Conservation (phyloP, 257 asterid species). For the Solanum neorickii region DNA sequence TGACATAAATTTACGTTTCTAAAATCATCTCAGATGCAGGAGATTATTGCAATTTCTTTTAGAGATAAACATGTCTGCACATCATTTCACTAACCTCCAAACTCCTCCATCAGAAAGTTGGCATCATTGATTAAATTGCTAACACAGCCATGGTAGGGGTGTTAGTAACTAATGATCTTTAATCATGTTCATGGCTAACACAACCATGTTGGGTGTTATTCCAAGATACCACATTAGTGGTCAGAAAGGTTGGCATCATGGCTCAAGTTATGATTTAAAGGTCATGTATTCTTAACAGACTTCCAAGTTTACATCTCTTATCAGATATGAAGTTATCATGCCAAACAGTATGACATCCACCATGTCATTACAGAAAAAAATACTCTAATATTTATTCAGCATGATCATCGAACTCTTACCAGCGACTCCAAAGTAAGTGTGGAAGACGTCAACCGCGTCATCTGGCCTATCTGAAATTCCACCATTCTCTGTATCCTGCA, state of each 20-base stretch:
- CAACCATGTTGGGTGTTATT: neutral
- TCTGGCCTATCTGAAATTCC: constrained; percentile 94
- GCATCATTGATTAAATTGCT: neutral
- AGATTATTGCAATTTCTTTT: neutral
- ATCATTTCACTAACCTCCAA: neutral
- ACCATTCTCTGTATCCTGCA: constrained; percentile 80
- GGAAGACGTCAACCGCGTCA: constrained; percentile 87
- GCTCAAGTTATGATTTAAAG: neutral
- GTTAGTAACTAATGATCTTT: neutral
- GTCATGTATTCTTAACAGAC: neutral
- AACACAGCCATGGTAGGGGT: neutral
- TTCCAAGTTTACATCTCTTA: neutral
- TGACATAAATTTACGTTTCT: neutral
- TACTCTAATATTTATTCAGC: neutral
- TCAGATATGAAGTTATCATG: neutral
- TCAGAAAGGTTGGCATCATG: neutral
- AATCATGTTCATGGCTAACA: neutral
- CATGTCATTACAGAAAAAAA: neutral
- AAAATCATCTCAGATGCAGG: neutral
- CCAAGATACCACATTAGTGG: neutral
- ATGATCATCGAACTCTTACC: constrained; percentile 24
- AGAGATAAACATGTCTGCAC: neutral
- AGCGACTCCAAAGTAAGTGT: constrained; percentile 80
- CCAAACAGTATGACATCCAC: neutral
- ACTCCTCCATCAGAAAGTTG: neutral